Conservation (phyloP, 306 rosid genomes). For the Lupinus albus region DNA sequence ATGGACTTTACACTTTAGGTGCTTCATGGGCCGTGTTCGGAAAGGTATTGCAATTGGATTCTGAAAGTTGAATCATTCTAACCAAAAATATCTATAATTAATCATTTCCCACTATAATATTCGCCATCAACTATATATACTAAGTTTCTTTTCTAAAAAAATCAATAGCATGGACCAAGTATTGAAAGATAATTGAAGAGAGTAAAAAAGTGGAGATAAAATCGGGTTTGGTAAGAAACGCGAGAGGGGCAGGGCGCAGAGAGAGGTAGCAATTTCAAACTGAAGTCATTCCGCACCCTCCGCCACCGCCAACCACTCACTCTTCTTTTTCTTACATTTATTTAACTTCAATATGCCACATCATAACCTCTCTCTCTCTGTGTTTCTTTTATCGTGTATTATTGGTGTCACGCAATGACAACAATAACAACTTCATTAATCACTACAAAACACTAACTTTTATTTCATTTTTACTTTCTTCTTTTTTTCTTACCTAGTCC, state of each 20-base stretch:
- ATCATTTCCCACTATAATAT: too few relatives aligned
- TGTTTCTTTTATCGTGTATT: too few relatives aligned
- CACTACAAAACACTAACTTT: too few relatives aligned
- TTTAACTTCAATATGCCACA: too few relatives aligned
- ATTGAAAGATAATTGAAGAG: too few relatives aligned
- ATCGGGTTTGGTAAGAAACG: neutral
- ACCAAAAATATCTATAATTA: too few relatives aligned
- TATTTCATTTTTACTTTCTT: neutral
- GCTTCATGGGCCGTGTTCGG: neutral
- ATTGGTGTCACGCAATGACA: neutral
- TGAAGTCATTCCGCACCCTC: neutral
- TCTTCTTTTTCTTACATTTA: neutral
- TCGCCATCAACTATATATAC: too few relatives aligned
- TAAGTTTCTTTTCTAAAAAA: too few relatives aligned
- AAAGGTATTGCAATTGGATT: neutral
- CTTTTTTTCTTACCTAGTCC: neutral
- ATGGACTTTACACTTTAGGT: neutral
- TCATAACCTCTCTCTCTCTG: too few relatives aligned
- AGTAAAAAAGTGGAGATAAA: too few relatives aligned
- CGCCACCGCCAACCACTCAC: constrained; percentile 21
- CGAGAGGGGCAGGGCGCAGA: constrained; percentile 1
- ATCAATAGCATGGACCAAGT: too few relatives aligned
- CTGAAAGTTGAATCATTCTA: neutral
- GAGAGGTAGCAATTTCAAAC: neutral
- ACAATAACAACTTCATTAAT: neutral